A percentile compares a stretch with the other conserved stretches of the same genome.
phyloP scores from a whole-genome alignment of 164 flowering plant species.

The Umbellularia californica region DNA sequence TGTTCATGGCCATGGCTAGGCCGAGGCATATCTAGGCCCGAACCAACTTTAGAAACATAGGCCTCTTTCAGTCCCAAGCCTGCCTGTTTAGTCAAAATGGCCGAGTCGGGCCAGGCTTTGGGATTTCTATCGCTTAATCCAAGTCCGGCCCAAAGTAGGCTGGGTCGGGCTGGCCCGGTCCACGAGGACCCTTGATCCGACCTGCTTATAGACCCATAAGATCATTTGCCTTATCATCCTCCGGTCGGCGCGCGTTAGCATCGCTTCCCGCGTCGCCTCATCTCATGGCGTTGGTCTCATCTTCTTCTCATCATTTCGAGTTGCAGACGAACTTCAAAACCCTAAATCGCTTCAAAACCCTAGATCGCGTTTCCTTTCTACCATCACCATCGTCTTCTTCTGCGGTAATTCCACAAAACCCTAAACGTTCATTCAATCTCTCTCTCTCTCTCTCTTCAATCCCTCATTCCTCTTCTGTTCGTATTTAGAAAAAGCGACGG shows the following conservation, averaged over 20 bases:
- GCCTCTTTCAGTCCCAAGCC: no score
- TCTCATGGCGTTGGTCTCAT: slow-evolving; percentile 11
- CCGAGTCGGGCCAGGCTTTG: no score
- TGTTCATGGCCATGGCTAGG: no score
- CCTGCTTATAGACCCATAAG: no score
- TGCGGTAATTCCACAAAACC: slow-evolving; percentile 8
- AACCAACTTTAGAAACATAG: no score
- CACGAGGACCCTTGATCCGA: no score
- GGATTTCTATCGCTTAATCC: no score
- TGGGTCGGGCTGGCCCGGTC: no score
- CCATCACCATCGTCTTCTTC: not conserved
- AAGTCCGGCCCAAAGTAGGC: no score
- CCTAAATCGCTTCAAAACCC: not conserved
- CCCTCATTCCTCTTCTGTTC: not conserved
- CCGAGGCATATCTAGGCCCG: no score
- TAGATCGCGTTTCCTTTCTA: not conserved
- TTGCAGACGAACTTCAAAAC: not conserved
- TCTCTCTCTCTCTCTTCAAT: not conserved
- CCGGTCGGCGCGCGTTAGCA: not conserved
- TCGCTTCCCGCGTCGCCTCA: not conserved
- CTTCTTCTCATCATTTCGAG: not conserved
- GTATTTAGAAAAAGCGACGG: not conserved
- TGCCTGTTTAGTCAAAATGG: no score
- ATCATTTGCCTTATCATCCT: not conserved
- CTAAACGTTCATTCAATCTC: not conserved